Percentiles rank a stretch among this genome's conserved stretches.
phyloP scores from a whole-genome alignment of 345 rosid genomes.

The Moringa oleifera region DNA sequence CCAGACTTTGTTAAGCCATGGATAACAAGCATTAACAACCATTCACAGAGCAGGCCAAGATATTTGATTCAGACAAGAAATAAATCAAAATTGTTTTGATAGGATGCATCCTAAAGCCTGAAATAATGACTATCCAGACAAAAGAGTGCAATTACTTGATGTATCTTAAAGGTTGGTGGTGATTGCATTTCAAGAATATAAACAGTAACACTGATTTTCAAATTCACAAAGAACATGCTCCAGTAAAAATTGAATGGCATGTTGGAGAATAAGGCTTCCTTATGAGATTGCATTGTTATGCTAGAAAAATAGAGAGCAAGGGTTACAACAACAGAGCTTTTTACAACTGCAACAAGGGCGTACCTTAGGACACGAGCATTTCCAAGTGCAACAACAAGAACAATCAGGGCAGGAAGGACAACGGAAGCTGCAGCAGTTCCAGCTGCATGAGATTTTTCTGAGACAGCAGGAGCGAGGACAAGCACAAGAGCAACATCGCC shows the following conservation, averaged over 20 bases:
- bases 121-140: too few relatives aligned
- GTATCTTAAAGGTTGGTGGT: too few relatives aligned
- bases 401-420: constrained; percentile 44
- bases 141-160: too few relatives aligned
- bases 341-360: constrained; percentile 37
- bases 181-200: too few relatives aligned
- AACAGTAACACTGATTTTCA: too few relatives aligned
- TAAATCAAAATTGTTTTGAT: too few relatives aligned
- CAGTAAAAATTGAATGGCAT: constrained; percentile 14
- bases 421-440: constrained; percentile 37
- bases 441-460: constrained; percentile 28
- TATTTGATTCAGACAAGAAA: not conserved
- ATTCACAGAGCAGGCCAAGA: not conserved
- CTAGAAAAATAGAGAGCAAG: constrained; percentile 50
- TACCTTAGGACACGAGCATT: constrained; percentile 47
- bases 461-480: constrained; percentile 44
- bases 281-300: constrained; percentile 12
- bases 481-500: constrained; percentile 29
- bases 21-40: not conserved
- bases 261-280: constrained; percentile 11
- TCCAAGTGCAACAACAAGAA: constrained; percentile 42
- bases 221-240: too few relatives aligned
- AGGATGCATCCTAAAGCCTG: too few relatives aligned
- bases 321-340: constrained; percentile 47
- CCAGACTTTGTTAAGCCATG: not conserved